Base-by-base conservation (phyloP, 345 rosid species). In the Acer saccharum region DNA sequence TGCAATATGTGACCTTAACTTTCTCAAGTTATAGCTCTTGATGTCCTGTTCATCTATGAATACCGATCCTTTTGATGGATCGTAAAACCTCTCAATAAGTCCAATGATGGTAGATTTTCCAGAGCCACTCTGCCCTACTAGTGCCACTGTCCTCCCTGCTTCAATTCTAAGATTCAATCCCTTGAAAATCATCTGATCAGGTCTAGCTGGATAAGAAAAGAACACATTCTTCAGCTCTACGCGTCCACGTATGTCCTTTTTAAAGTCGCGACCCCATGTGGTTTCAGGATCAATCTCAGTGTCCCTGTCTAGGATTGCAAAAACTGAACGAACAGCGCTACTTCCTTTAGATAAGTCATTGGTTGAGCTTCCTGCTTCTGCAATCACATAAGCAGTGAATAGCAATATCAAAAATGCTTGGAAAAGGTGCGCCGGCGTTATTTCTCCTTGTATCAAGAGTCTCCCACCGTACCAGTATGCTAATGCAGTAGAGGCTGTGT, bases 281-380 rank as follows among this genome's bases (percentile, higher is more conserved):
- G 13, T 78, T 18, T 83, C 81, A 0, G 93, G 89, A 55, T 89
- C 91, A 55, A 91, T 88, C 81, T 91, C 91, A 63, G 83, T 85
- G 74, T 69, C 84, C 77, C 91, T 86, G 76, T 91, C 88, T 0
- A 89, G 82, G 78, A 91, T 83, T 7, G 85, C 79, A 5, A 91
- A 84, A 68, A 89, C 87, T 17, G 89, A 81, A 65, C 77, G 50
- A 72, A 91, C 72, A 13, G 89, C 90, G 52, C 71, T 86, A 60
- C 85, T 81, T 74, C 95, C 93, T 80, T 85, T 91, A 0, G 95
- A 84, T 77, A 89, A 68, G 80, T 91, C 95, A 66, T 80, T 84
- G 67, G 93, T 89, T 93, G 88, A 89, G 77, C 90, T 87, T 77
- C 93, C 93, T 4, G 93, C 95, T 73, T 89, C 93, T 48, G 95